phyloP scores from a whole-genome alignment of 2,329 filamentous ascomycete species.

The Phoma sp. region DNA sequence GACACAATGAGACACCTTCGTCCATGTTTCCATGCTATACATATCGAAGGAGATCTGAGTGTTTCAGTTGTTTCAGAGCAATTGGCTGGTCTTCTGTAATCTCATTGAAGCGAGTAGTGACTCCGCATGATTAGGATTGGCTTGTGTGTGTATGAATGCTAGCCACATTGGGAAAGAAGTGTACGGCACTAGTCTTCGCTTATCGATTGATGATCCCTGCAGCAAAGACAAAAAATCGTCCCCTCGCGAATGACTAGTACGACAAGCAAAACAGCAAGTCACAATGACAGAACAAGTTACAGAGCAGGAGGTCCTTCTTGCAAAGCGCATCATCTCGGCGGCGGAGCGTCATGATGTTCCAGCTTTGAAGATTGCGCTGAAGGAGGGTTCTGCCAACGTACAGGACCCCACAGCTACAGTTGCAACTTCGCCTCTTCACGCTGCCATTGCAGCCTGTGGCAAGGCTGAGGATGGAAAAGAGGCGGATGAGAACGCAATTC shows the following conservation, averaged over 20 bases:
- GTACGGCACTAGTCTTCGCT: conserved; percentile 16
- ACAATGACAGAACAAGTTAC: conserved; percentile 42
- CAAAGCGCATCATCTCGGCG: conserved; percentile 46
- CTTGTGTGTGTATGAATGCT: not conserved
- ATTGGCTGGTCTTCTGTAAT: too few species aligned
- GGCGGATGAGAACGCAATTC: conserved; percentile 33
- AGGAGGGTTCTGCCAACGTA: conserved; percentile 46
- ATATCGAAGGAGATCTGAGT: too few species aligned
- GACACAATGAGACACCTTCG: too few species aligned
- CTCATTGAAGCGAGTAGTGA: too few species aligned
- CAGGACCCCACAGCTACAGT: conserved; percentile 44
- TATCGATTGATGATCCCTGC: conserved; percentile 23
- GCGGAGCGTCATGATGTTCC: conserved; percentile 44
- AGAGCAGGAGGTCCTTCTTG: conserved; percentile 45
- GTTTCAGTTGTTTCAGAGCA: too few species aligned
- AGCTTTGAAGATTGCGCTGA: conserved; percentile 43
- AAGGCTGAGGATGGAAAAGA: conserved; percentile 39
- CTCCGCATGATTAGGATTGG: too few species aligned
- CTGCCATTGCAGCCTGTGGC: conserved; percentile 42
- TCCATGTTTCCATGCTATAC: too few species aligned
- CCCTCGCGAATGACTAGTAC: not conserved
- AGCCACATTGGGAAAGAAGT: not conserved
- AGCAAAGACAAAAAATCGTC: conserved; percentile 10
- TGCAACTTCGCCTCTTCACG: conserved; percentile 45
- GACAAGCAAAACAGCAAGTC: conserved; percentile 1